A percentile compares a stretch with the other conserved stretches of the same genome.
Conservation (phyloP, 202 grass and related monocot species). For the Setaria viridis region DNA sequence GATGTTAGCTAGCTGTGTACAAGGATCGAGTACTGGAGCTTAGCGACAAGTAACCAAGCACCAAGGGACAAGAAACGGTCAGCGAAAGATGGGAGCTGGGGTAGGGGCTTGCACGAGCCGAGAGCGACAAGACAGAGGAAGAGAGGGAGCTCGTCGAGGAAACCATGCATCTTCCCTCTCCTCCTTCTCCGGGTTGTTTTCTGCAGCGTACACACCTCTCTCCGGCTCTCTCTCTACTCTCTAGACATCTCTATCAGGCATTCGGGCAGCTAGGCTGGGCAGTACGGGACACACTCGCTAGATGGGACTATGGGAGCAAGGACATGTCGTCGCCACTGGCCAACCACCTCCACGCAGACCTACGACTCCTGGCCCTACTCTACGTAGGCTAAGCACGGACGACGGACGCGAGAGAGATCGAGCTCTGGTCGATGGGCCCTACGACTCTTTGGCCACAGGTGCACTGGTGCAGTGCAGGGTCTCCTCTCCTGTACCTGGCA, state of each 20-base stretch:
- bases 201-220: neutral
- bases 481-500: neutral
- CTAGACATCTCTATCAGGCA: neutral
- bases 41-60: neutral
- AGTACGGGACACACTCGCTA: conserved; percentile 2
- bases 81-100: neutral
- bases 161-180: neutral
- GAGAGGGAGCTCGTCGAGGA: neutral
- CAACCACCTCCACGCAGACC: neutral
- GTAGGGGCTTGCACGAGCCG: neutral
- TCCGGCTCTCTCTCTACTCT: neutral
- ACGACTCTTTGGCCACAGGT: neutral
- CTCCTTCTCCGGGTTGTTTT: conserved; percentile 31
- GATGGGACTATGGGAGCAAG: neutral
- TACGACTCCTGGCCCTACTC: neutral
- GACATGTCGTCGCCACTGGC: neutral
- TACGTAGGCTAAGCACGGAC: conserved; percentile 13
- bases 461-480: neutral
- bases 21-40: neutral
- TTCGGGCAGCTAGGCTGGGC: neutral
- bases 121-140: conserved; percentile 6
- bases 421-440: neutral
- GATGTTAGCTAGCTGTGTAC: neutral
- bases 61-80: conserved; percentile 1
- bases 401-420: neutral